Conservation (phyloP, 2,329 filamentous ascomycete genomes). For the Xylariaceae sp. region DNA sequence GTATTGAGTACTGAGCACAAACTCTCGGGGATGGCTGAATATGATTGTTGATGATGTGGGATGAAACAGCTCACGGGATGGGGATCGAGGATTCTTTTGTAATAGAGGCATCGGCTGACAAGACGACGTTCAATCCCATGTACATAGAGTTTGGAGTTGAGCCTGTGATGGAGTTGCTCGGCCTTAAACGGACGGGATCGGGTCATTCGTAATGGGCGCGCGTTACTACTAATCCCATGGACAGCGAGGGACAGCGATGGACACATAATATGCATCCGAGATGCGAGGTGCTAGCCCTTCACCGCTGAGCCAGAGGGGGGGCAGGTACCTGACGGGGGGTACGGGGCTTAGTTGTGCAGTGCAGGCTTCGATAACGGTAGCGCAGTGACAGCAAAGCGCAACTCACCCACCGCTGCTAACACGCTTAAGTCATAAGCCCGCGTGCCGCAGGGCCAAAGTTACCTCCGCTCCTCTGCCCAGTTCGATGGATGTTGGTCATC, state of each 20-base stretch:
- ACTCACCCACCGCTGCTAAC: slow-evolving; percentile 3
- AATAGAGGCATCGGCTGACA: slow-evolving; percentile 5
- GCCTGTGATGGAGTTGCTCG: slow-evolving; percentile 15
- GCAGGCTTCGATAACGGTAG: not conserved
- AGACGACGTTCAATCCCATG: not conserved
- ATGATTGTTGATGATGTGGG: not conserved
- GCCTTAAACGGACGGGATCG: slow-evolving; percentile 22
- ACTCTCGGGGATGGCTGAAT: not conserved
- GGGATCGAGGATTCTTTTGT: slow-evolving; percentile 16
- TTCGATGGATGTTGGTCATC: slow-evolving; percentile 18
- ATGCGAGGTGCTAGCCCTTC: slow-evolving; percentile 11
- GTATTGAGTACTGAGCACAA: slow-evolving; percentile 1
- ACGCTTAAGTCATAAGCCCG: slow-evolving; percentile 26
- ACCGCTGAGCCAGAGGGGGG: slow-evolving; percentile 5
- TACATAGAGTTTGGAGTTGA: not conserved
- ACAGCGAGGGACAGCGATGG: not conserved
- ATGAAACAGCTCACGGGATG: slow-evolving; percentile 2
- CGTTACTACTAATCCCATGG: slow-evolving; percentile 5
- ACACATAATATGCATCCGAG: slow-evolving; percentile 4
- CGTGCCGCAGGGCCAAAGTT: slow-evolving; percentile 7
- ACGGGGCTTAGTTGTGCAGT: not conserved
- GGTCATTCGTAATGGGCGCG: slow-evolving; percentile 23
- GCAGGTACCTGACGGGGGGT: not conserved
- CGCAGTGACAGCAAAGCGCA: slow-evolving; percentile 8
- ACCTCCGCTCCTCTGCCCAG: slow-evolving; percentile 8